A percentile compares a stretch with the other conserved stretches of the same genome.
phyloP scores from a whole-genome alignment of 495 filamentous ascomycete species.

The Diplogelasinospora grovesii region DNA sequence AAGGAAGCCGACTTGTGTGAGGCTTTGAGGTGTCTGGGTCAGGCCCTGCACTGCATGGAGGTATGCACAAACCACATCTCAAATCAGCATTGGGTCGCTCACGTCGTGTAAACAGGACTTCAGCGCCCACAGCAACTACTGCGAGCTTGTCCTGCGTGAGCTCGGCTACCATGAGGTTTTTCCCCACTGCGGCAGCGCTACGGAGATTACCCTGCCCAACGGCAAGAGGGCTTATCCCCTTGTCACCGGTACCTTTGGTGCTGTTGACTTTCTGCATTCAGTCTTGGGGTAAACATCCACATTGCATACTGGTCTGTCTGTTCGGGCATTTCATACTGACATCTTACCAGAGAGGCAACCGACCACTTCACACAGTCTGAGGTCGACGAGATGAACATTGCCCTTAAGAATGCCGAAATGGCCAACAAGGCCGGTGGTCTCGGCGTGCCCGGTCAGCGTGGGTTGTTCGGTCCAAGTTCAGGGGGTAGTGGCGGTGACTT shows the following conservation, averaged over 20 bases:
- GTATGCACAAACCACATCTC: slow-evolving; percentile 1
- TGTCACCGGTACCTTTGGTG: slow-evolving; percentile 84
- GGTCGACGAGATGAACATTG: slow-evolving; percentile 79
- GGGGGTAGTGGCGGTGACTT: slow-evolving; percentile 49
- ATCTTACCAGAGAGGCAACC: slow-evolving; percentile 58
- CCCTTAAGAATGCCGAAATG: slow-evolving; percentile 53
- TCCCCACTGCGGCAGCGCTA: slow-evolving; percentile 69
- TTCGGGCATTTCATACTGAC: background rate
- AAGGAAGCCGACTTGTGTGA: slow-evolving; percentile 85
- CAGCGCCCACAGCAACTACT: slow-evolving; percentile 91
- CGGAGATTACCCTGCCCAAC: slow-evolving; percentile 64
- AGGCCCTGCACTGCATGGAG: slow-evolving; percentile 87
- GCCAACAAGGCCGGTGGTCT: slow-evolving; percentile 25
- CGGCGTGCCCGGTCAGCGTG: slow-evolving; percentile 18
- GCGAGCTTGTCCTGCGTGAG: slow-evolving; percentile 79
- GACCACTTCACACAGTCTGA: slow-evolving; percentile 96
- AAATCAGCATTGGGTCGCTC: background rate
- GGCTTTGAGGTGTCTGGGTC: slow-evolving; percentile 77
- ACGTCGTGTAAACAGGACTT: slow-evolving; percentile 52
- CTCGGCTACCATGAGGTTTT: slow-evolving; percentile 79
- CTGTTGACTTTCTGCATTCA: slow-evolving; percentile 92
- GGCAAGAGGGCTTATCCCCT: slow-evolving; percentile 77
- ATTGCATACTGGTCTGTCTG: background rate
- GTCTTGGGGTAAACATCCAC: slow-evolving; percentile 59
- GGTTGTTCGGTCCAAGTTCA: slow-evolving; percentile 28